These are phyloP conservation scores for Corynascus novoguineensis DNA, from an alignment of 495 filamentous ascomycete species.

Conservation along the genomic window DNA sequence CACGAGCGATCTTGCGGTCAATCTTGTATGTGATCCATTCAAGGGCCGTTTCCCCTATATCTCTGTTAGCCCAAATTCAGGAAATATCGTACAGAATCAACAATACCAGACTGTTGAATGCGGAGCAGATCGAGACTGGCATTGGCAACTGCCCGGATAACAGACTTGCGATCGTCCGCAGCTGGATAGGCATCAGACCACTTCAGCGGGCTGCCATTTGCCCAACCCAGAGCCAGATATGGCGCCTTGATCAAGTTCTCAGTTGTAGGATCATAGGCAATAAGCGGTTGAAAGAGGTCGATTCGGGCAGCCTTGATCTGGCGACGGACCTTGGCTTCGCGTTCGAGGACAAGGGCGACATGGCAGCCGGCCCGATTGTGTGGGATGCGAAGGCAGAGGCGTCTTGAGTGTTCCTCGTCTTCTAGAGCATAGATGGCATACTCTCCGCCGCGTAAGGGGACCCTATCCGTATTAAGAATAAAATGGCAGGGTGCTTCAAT, in stretches of 20 bases:
- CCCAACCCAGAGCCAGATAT: neutral
- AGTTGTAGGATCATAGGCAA: neutral
- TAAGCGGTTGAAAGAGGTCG: slow-evolving; percentile 1
- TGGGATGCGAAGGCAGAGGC: slow-evolving; percentile 1
- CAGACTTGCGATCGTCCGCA: neutral
- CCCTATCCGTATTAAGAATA: neutral
- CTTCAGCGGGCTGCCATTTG: neutral
- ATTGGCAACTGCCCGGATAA: neutral
- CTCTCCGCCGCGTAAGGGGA: neutral
- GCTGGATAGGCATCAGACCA: neutral
- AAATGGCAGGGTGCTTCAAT: neutral
- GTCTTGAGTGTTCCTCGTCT: neutral
- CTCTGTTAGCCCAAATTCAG: neutral
- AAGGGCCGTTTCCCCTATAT: neutral
- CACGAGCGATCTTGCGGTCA: slow-evolving; percentile 2
- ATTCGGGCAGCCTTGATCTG: neutral
- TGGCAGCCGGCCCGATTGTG: neutral
- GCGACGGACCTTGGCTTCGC: neutral
- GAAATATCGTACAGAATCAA: neutral
- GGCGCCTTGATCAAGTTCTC: neutral
- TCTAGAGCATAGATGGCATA: slow-evolving; percentile 1
- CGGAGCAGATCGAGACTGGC: slow-evolving; percentile 3
- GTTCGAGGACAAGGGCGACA: neutral
- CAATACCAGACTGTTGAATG: neutral
- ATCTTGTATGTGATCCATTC: slow-evolving; percentile 1